Conservation (phyloP, 75 land plant genomes). For the Adiantum capillusveneris region DNA sequence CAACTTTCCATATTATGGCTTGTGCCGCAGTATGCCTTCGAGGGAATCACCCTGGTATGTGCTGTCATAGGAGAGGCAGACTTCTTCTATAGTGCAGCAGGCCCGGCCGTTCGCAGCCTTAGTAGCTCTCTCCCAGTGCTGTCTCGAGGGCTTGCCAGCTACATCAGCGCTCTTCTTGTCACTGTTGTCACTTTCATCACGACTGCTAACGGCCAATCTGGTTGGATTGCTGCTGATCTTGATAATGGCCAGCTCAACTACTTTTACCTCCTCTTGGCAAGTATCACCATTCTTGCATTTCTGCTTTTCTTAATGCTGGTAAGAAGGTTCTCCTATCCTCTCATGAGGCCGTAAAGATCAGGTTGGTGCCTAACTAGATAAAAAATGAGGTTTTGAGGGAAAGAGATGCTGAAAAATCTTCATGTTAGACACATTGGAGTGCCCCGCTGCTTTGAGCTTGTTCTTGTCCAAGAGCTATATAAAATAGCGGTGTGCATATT, state of each 20-base stretch:
- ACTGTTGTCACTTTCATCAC: slow-evolving; percentile 7
- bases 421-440: too few relatives aligned
- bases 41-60: slow-evolving; percentile 16
- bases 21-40: slow-evolving; percentile 14
- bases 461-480: too few relatives aligned
- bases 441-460: too few relatives aligned
- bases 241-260: slow-evolving; percentile 13
- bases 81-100: slow-evolving; percentile 16
- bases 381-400: too few relatives aligned
- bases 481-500: too few relatives aligned
- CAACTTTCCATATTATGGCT: slow-evolving; percentile 16
- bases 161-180: slow-evolving; percentile 1
- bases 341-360: too few relatives aligned
- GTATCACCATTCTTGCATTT: slow-evolving; percentile 5
- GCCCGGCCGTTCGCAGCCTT: slow-evolving; percentile 14
- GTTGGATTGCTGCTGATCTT: slow-evolving; percentile 15
- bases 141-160: slow-evolving; percentile 6
- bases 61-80: slow-evolving; percentile 19
- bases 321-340: neutral
- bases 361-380: too few relatives aligned
- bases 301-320: neutral
- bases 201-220: neutral
- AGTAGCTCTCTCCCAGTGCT: slow-evolving; percentile 7
- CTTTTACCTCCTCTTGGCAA: slow-evolving; percentile 13
- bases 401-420: too few relatives aligned